These are phyloP conservation scores for Triticum dicoccoides DNA, from an alignment of 176 grass and related monocot species.

Conservation along the genomic window DNA sequence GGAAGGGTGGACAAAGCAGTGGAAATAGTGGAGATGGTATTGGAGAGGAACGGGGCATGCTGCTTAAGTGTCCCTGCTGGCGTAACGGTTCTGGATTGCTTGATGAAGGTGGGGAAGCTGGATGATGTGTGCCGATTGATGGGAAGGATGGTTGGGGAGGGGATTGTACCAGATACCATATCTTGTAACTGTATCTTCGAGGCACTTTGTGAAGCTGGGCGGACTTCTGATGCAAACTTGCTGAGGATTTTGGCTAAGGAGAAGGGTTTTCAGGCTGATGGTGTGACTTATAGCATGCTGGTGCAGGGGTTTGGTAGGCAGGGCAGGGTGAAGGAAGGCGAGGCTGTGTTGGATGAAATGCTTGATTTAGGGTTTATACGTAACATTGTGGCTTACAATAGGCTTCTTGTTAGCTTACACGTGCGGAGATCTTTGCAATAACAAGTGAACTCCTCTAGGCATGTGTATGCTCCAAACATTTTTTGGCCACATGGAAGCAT, in stretches of 20 bases:
- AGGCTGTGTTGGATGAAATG: slow-evolving; percentile 75
- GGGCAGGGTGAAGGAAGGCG: slow-evolving; percentile 51
- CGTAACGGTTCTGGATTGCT: slow-evolving; percentile 49
- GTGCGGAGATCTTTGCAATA: neutral
- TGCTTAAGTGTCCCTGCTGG: slow-evolving; percentile 52
- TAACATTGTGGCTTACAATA: slow-evolving; percentile 74
- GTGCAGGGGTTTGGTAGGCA: slow-evolving; percentile 74
- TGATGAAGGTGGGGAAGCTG: slow-evolving; percentile 41
- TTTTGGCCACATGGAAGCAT: neutral
- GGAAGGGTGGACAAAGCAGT: slow-evolving; percentile 43
- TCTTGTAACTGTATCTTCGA: slow-evolving; percentile 69
- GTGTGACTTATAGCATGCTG: slow-evolving; percentile 50
- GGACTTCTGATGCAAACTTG: slow-evolving; percentile 45
- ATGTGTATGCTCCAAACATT: neutral
- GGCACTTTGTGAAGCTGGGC: slow-evolving; percentile 54
- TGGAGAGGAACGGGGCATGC: slow-evolving; percentile 37
- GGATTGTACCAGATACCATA: slow-evolving; percentile 49
- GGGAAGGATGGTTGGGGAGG: slow-evolving; percentile 53
- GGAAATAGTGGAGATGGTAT: slow-evolving; percentile 44
- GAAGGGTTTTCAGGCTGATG: slow-evolving; percentile 58
- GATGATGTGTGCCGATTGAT: slow-evolving; percentile 37
- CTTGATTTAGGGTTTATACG: slow-evolving; percentile 73
- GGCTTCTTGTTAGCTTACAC: slow-evolving; percentile 51
- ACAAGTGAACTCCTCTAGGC: neutral
- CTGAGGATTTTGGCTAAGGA: slow-evolving; percentile 47